A percentile compares a stretch with the other conserved stretches of the same genome.
Evolutionary conservation across 2,329 filamentous ascomycete genomes (phyloP).

Genomic region (Claviceps monticola): DNA sequence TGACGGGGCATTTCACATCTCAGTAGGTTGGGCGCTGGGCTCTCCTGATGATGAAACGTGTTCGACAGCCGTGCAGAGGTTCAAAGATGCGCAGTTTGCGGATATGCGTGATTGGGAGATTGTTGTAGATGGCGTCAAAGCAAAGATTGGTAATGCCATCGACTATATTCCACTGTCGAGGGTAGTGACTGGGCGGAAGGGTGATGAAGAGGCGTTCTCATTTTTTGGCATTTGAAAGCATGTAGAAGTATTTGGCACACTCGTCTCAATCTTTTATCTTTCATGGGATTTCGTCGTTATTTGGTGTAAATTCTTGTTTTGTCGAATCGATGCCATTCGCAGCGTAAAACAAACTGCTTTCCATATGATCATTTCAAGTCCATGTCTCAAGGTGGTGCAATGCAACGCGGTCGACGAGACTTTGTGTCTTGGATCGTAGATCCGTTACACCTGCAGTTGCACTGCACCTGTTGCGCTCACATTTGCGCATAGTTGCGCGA

Average conservation of each 20-base stretch:
- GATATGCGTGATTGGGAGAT: slow-evolving; percentile 31
- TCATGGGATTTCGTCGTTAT: neutral
- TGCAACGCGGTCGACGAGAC: neutral
- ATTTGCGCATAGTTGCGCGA: neutral
- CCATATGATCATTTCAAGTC: neutral
- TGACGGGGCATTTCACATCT: slow-evolving; percentile 61
- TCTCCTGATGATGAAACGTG: slow-evolving; percentile 30
- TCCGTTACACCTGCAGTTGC: neutral
- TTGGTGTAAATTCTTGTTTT: neutral
- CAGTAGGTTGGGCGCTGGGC: slow-evolving; percentile 69
- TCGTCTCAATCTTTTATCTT: no score
- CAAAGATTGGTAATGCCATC: slow-evolving; percentile 61
- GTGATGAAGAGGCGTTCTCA: neutral
- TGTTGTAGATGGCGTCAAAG: slow-evolving; percentile 49
- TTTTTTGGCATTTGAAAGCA: slow-evolving; percentile 7
- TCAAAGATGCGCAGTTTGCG: slow-evolving; percentile 12
- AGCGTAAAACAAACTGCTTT: neutral
- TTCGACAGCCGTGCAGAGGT: slow-evolving; percentile 13
- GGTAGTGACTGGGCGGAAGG: neutral
- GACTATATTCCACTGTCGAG: slow-evolving; percentile 29
- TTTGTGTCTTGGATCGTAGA: neutral
- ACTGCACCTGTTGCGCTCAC: neutral
- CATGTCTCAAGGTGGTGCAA: neutral
- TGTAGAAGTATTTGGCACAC: neutral
- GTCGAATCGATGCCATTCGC: neutral